These are phyloP conservation scores for Sphenostylis stenocarpa DNA, from an alignment of 306 rosid genomes.

Conservation along the genomic window DNA sequence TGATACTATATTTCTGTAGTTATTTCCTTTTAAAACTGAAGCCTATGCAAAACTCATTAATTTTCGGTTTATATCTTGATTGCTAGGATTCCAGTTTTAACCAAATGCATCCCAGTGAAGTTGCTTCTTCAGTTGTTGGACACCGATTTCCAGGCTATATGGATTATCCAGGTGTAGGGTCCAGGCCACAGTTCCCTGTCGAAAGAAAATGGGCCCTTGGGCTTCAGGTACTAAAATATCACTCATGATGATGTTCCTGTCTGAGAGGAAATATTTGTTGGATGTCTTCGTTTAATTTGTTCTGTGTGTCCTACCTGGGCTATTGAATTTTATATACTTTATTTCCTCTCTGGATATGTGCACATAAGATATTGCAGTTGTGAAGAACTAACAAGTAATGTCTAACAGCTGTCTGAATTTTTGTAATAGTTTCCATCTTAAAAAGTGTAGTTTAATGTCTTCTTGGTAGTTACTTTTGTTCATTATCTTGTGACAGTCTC, in stretches of 20 bases:
- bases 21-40: slow-evolving; percentile 12
- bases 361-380: background rate
- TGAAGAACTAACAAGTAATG: background rate
- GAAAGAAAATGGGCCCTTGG: slow-evolving; percentile 98
- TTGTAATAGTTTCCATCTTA: background rate
- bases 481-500: slow-evolving; percentile 56
- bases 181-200: slow-evolving; percentile 65
- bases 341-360: background rate
- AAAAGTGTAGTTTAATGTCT: slow-evolving; percentile 13
- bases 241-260: background rate
- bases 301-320: slow-evolving; percentile 1
- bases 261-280: slow-evolving; percentile 24
- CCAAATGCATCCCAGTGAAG: slow-evolving; percentile 57
- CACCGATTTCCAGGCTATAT: slow-evolving; percentile 69
- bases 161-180: slow-evolving; percentile 65
- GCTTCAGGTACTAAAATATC: slow-evolving; percentile 65
- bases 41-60: slow-evolving; percentile 22
- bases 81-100: slow-evolving; percentile 64
- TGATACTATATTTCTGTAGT: slow-evolving; percentile 14
- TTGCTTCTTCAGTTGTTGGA: slow-evolving; percentile 62
- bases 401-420: background rate
- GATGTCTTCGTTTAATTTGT: slow-evolving; percentile 24
- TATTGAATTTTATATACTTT: slow-evolving; percentile 13
- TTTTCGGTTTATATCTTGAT: slow-evolving; percentile 33
- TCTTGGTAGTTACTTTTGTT: slow-evolving; percentile 31